Base-by-base conservation (phyloP, 2,329 filamentous ascomycete genomes). In the Neurospora sp. region DNA sequence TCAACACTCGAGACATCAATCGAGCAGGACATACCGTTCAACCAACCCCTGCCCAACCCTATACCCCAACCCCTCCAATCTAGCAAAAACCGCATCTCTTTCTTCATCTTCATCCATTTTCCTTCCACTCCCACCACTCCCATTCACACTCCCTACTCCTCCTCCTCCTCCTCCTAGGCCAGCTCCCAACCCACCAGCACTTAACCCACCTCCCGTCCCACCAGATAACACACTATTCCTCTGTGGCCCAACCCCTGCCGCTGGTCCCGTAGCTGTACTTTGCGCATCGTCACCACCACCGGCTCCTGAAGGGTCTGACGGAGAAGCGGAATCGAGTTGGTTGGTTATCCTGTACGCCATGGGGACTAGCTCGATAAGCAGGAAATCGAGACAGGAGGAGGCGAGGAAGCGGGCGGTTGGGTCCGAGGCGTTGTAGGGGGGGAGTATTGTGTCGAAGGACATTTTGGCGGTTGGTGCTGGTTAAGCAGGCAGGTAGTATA, bases 351-450 rank as follows among this genome's bases (percentile, higher is more conserved):
- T 90, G 80, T 96, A 93, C 5, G 95, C 92, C 84, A 98, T 91
- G 46, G 96, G 96, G 17, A 99, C 96, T 69, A 99, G 88, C 83
- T 99, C 96, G 78, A 98, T 98, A 76, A 99, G 88, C 70, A 99
- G 88, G 76, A 99, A 91, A 81, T 99, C 96, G 76, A 99, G 89
- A 79, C 92, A 93, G 67, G 95, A 96, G 70, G 91, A 89, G 82
- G 88, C 91, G 76, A 97, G 85, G 82, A 94, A 92, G 72, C 89
- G 88, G 71, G 91, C 91, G 71, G 85, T 85, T 43, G 92, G 91
- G 81, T 97, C 93, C 74, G 86, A 86, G 75, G 89, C 84, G 80
- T 90, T 91, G 83, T 88, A 90, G 15, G 89, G 88, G 2, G 90
- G 89, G 76, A 89, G 83, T 66, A 90, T 85, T 66, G 88, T 81